Conservation (phyloP, 1,284 basidiomycete genomes). For the Leucoagaricus sp. region DNA sequence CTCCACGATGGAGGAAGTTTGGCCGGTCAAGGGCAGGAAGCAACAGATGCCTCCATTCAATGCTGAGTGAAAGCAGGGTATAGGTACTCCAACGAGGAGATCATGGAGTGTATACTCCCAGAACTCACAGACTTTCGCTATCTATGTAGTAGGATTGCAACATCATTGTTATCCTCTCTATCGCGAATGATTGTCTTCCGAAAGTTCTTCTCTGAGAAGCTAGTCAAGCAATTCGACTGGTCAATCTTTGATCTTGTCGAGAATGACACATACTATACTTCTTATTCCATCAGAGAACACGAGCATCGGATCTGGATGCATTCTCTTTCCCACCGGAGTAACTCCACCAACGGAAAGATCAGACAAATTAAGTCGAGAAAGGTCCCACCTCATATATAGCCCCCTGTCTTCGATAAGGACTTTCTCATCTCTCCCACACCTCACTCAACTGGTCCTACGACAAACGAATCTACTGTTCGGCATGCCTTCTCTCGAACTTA, state of each 20-base stretch:
- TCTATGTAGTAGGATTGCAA: too few relatives aligned
- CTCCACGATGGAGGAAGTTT: constrained; percentile 63
- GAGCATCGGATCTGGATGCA: background rate
- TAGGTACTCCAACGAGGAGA: too few relatives aligned
- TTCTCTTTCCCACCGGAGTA: background rate
- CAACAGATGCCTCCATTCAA: constrained; percentile 59
- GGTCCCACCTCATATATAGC: background rate
- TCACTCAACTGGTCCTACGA: background rate
- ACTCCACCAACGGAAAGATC: background rate
- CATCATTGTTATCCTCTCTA: too few relatives aligned
- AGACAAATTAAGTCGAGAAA: background rate
- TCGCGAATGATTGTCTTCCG: too few relatives aligned
- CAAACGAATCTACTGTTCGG: constrained; percentile 17
- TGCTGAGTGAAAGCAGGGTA: constrained; percentile 40
- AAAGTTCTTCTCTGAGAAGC: too few relatives aligned
- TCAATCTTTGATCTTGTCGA: too few relatives aligned
- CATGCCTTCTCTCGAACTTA: constrained; percentile 59
- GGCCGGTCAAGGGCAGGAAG: constrained; percentile 61
- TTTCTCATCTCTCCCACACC: background rate
- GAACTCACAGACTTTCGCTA: too few relatives aligned
- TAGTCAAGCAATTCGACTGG: too few relatives aligned
- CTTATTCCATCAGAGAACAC: too few relatives aligned
- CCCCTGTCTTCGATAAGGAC: background rate
- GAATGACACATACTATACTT: too few relatives aligned
- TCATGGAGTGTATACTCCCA: too few relatives aligned